phyloP scores from a whole-genome alignment of 23 red algal genomes.

The Cyanidiococcus yangmingshanensis region DNA sequence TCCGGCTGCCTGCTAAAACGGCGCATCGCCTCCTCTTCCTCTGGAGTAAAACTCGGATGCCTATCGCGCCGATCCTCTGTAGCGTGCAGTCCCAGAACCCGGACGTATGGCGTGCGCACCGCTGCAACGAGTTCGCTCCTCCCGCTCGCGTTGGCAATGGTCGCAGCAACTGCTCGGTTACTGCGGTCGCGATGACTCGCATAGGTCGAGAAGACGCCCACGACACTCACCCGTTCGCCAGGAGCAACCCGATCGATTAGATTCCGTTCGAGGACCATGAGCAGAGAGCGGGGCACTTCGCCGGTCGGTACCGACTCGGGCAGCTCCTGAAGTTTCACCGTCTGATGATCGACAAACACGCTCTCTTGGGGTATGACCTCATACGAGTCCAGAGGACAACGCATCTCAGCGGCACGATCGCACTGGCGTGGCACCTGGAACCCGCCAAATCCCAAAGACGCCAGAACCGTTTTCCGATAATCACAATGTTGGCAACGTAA shows the following conservation, averaged over 20 bases:
- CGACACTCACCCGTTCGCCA: conserved; percentile 57
- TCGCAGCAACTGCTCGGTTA: conserved; percentile 30
- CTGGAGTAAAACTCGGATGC: conserved; percentile 42
- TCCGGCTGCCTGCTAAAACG: conserved; percentile 41
- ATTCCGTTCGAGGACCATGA: conserved; percentile 54
- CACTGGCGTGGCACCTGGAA: conserved; percentile 63
- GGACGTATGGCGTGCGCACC: conserved; percentile 66
- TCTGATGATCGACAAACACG: conserved; percentile 72
- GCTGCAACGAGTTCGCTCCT: conserved; percentile 23
- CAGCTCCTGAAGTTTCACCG: conserved; percentile 95
- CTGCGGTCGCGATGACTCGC: conserved; percentile 11
- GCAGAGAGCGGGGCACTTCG: conserved; percentile 82
- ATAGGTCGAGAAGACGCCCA: conserved; percentile 63
- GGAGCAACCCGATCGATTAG: conserved; percentile 62
- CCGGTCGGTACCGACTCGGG: conserved; percentile 95
- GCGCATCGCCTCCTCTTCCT: conserved; percentile 95
- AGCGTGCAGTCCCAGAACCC: conserved; percentile 66
- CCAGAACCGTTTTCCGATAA: conserved; percentile 46
- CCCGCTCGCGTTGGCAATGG: neutral
- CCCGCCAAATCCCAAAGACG: conserved; percentile 72
- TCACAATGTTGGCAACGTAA: conserved; percentile 79
- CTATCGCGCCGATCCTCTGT: conserved; percentile 51
- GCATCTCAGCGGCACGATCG: conserved; percentile 39
- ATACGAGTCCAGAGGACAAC: conserved; percentile 86
- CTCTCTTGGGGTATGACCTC: conserved; percentile 72